phyloP scores from a whole-genome alignment of 2,329 filamentous ascomycete species.

The Meredithiella fracta region DNA sequence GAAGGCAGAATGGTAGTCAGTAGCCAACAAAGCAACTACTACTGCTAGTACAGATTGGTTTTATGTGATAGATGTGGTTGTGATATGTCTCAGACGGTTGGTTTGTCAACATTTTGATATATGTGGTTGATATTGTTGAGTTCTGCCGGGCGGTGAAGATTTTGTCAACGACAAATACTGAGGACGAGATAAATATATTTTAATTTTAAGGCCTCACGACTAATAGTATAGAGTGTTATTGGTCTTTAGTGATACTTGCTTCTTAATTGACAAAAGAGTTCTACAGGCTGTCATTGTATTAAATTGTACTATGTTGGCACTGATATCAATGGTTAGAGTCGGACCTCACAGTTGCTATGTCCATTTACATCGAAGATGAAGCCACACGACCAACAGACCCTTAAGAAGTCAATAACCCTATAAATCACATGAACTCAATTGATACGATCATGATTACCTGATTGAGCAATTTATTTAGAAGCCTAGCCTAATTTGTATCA shows the following conservation, averaged over 20 bases:
- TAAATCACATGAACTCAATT: background rate
- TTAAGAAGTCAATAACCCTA: background rate
- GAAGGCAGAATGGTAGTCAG: background rate
- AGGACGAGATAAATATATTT: too few relatives aligned
- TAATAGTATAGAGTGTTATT: too few relatives aligned
- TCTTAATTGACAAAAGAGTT: too few relatives aligned
- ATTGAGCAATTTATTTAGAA: background rate
- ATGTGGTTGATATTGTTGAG: constrained; percentile 8
- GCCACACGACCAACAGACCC: background rate
- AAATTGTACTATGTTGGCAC: too few relatives aligned
- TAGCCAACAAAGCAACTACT: background rate
- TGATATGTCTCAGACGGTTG: too few relatives aligned
- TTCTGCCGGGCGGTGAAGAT: constrained; percentile 14
- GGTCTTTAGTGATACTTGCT: too few relatives aligned
- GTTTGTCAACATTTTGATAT: background rate
- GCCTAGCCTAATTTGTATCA: background rate
- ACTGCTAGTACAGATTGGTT: too few relatives aligned
- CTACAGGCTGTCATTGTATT: too few relatives aligned
- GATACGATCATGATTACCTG: background rate
- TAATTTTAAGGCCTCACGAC: too few relatives aligned
- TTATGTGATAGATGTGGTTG: too few relatives aligned
- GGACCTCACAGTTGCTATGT: background rate
- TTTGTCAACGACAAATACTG: too few relatives aligned
- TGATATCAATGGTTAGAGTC: too few relatives aligned
- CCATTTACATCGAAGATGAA: background rate